These are phyloP conservation scores for Sporothrix schenckii DNA, from an alignment of 2,329 filamentous ascomycete genomes.

Conservation along the genomic window DNA sequence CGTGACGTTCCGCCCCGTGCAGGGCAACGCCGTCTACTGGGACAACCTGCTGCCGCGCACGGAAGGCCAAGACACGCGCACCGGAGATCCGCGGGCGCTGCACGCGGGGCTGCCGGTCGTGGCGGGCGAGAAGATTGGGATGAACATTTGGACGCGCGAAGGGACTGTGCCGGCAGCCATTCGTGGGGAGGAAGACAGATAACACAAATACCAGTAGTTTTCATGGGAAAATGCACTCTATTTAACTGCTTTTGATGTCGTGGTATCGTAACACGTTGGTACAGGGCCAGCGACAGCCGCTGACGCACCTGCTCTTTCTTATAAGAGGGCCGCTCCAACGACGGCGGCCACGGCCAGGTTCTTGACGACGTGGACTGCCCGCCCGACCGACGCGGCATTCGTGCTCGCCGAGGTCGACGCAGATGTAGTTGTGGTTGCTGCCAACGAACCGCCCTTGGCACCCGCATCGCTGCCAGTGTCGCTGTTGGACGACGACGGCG, in stretches of 20 bases:
- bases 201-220: not conserved
- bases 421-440: not conserved
- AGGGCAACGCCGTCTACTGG: conserved; percentile 55
- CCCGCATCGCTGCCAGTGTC: not conserved
- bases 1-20: conserved; percentile 52
- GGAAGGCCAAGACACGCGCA: conserved; percentile 39
- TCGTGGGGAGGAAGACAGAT: conserved; percentile 36
- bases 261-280: conserved; percentile 9
- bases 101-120: conserved; percentile 54
- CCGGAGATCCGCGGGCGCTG: conserved; percentile 49
- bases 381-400: not conserved
- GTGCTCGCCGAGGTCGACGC: not conserved
- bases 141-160: conserved; percentile 58
- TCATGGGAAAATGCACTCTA: not conserved
- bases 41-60: conserved; percentile 49
- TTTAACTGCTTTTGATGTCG: not conserved
- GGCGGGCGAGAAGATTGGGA: conserved; percentile 53
- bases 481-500: conserved; percentile 5
- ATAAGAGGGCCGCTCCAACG: conserved; percentile 25
- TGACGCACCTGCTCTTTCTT: not conserved
- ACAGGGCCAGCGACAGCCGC: not conserved
- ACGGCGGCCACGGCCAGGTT: conserved; percentile 14
- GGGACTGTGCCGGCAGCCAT: conserved; percentile 45
- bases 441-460: not conserved
- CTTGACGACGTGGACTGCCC: conserved; percentile 1